Base-by-base conservation (phyloP, 371 early-diverging fungal genomes). In the Syncephalis plumigaleata region DNA sequence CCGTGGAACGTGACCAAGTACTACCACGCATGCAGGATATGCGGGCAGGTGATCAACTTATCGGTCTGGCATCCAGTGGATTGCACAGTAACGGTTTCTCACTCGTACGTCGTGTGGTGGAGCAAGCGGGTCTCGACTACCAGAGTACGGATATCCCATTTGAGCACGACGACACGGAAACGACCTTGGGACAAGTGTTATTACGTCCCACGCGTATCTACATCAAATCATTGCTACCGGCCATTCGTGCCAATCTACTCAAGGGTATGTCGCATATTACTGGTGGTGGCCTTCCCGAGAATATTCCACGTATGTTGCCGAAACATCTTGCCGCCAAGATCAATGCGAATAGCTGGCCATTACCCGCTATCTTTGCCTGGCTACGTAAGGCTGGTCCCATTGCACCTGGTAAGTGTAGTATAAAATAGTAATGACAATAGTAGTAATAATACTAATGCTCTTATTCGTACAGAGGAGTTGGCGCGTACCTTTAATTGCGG, bases 221-320 rank as follows among this genome's bases (percentile, higher is more conserved):
- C 56, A 90, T 95, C 55, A 83, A 83, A 62, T 77, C 79, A 56
- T 66, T 93, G 47, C 63, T 95, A 48, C 90, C 91, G 9, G 70
- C 84, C 21, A 70, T 93, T 40, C 71, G 73, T 44, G 59, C 71
- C 57, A 70, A 70, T 36, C 63, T 86, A 45, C 67, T 94, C 61
- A 95, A 94, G 77, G 90, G 81, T 42, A 83, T 97, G 84, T 84
- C 91, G 31, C 96, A 97, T 55, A 95, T 97, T 55, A 97, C 97
- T 0, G 97, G 97, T 39, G 97, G 97, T 48, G 97, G 97, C 3
- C 91, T 97, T 66, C 69, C 81, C 9, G 97, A 95, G 57, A 97
- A 97, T 62, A 84, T 97, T 55, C 97, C 97, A 20, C 84, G 97
- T 53, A 84, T 87, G 26, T 75, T 97, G 62, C 95, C 95, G 39